These are phyloP conservation scores for Scutellaria galericulata DNA, from an alignment of 257 asterid genomes.

Conservation along the genomic window DNA sequence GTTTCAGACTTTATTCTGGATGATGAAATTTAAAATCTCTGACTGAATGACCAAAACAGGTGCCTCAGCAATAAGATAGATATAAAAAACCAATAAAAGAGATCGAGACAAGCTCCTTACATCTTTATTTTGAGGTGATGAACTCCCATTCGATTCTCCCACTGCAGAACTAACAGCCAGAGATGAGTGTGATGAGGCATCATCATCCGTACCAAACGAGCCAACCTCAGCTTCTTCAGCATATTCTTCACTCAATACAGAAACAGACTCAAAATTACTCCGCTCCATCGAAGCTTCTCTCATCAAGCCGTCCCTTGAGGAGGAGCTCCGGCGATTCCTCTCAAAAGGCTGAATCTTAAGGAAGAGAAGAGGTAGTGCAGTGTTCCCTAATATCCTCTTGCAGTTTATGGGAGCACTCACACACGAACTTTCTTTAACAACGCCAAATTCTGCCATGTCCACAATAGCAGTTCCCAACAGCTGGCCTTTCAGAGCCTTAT, in stretches of 20 bases:
- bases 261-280: constrained; percentile 59
- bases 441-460: constrained; percentile 73
- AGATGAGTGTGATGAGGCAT: constrained; percentile 76
- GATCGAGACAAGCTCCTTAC: constrained; percentile 37
- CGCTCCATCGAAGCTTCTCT: constrained; percentile 61
- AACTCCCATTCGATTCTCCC: constrained; percentile 61
- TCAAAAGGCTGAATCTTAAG: constrained; percentile 61
- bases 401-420: constrained; percentile 64
- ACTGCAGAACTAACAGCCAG: constrained; percentile 59
- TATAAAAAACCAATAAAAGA: not conserved
- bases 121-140: constrained; percentile 60
- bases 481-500: constrained; percentile 67
- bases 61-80: not conserved
- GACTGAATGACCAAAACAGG: not conserved
- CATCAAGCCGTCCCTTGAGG: constrained; percentile 51
- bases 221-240: constrained; percentile 77
- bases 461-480: constrained; percentile 73
- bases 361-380: constrained; percentile 67
- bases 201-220: constrained; percentile 72
- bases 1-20: not conserved
- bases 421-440: constrained; percentile 51
- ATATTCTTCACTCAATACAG: constrained; percentile 69
- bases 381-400: constrained; percentile 69
- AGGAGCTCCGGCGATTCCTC: constrained; percentile 48
- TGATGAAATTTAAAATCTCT: not conserved